Conservation (phyloP, 208 protist genomes). For the Crithidia expoeki region DNA sequence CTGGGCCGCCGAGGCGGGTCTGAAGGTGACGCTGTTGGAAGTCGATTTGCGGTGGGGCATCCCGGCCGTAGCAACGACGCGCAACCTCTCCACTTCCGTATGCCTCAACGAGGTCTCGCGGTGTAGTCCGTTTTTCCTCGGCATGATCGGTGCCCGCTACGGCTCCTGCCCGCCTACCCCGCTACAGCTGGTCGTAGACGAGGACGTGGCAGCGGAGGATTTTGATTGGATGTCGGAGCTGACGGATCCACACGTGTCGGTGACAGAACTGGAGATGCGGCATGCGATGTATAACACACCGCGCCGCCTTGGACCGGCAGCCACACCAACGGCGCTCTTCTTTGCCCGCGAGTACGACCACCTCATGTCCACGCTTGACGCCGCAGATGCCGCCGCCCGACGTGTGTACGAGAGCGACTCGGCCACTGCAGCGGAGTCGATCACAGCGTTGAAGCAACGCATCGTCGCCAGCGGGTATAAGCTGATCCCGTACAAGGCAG, state of each 20-base stretch:
- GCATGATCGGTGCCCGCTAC: constrained; percentile 92
- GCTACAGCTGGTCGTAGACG: constrained; percentile 72
- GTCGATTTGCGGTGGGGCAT: constrained; percentile 97
- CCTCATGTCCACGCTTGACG: constrained; percentile 51
- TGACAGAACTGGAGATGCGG: constrained; percentile 96
- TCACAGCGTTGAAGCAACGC: constrained; percentile 47
- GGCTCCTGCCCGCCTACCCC: constrained; percentile 67
- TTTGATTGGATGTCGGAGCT: constrained; percentile 69
- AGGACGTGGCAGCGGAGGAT: constrained; percentile 69
- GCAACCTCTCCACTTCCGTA: constrained; percentile 82
- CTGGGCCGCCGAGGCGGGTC: constrained; percentile 56
- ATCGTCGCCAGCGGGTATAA: constrained; percentile 33
- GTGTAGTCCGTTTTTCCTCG: constrained; percentile 94
- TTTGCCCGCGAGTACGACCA: constrained; percentile 62
- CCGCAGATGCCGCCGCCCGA: constrained; percentile 22
- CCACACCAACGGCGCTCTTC: constrained; percentile 65
- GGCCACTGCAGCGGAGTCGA: constrained; percentile 32
- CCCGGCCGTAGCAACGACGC: constrained; percentile 73
- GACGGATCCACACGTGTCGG: constrained; percentile 62
- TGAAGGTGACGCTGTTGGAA: constrained; percentile 85
- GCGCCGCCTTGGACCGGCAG: constrained; percentile 31
- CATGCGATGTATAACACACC: constrained; percentile 79
- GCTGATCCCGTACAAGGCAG: constrained; percentile 59
- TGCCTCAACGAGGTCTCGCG: constrained; percentile 95
- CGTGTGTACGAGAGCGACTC: constrained; percentile 68